Base-by-base conservation (phyloP, 2,329 filamentous ascomycete species). In the Tolypocladium tundrense region DNA sequence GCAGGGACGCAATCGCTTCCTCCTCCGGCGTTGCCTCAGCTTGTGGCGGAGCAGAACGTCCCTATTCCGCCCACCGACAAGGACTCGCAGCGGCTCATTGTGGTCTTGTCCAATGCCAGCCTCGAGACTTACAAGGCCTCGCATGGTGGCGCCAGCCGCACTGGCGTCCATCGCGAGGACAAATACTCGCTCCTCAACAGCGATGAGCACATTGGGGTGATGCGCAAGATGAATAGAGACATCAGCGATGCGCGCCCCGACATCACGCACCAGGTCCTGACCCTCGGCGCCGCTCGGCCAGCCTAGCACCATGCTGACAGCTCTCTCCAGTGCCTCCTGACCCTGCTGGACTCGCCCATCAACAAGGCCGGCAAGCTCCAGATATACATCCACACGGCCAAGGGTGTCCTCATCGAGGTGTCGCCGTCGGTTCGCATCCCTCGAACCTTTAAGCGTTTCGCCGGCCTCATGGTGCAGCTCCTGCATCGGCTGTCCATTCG, bases 211-310 rank as follows among this genome's bases (percentile, higher is more conserved):
- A 99, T 99, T 66, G 94, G 94, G 62, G 89, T 97, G 64, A 96
- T 99, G 91, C 88, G 94, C 69, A 99, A 97, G 80, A 97, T 97
- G 93, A 96, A 96, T 72, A 84, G 94, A 66, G 94, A 99, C 72
- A 97, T 99, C 64, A 97, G 92, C 72, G 94, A 99, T 75, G 94
- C 94, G 60, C 86, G 94, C 66, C 94, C 94, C 51, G 94, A 99
- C 75, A 99, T 99, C 69, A 96, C 94, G 52, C 94, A 99, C 73
- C 94, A 97, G 90, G 93, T 97, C 62, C 66, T 60, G 62, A 61
- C 59, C 57, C 58, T 50, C 57, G 57, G 62, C 61, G 64, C 69
- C 66, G 9, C n/a, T 53, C 52, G 10, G 13, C 52, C 35, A 41
- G 67, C 73, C 74, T 77, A 76, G 72, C 73, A 76, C 75, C 73